Evolutionary conservation across 495 filamentous ascomycete species (phyloP), one percentile per base, ranked within the genome.

Genomic region (Cetradonia linearis): DNA sequence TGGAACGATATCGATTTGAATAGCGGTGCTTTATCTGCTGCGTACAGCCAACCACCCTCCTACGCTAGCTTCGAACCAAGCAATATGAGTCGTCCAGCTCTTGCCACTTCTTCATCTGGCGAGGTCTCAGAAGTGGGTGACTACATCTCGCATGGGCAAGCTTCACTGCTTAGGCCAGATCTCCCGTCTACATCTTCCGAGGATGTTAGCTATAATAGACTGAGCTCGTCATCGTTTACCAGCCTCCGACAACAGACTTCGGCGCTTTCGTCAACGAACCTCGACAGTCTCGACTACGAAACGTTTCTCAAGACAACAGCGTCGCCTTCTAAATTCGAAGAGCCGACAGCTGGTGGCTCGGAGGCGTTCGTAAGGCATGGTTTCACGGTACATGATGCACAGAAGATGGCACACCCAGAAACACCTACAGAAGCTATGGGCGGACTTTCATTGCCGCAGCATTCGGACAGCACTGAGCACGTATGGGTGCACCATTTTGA

Each of bases 91-190:
- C 77, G 77, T 52, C 74, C 80, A 52, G 81, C 78, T 7, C 73
- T 83, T 59, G 70, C 80, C 8, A 85, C 85, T 2, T 88, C 86
- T 4, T 89, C 84, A 10, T 89, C 86, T 2, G 86, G 86, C 34
- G 86, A 89, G 62, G 81, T 86, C 33, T 89, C 86, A 16, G 86
- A 89, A 70, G 81, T 81, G 16, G 86, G 87, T 56, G 87, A 91
- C 53, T 77, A 78, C 65, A 66, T 74, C 49, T 70, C 77, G n/a
- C 62, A 59, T n/a, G 49, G 50, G 30, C 61, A 20, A 42, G 53
- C 47, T 20, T 42, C 55, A 44, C 27, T 40, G 18, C 55, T 62
- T 18, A 49, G 63, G 30, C 63, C 59, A 3, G 55, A 57, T 1
- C 37, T 62, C 13, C 40, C 63, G 16, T 58, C 59, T 46, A 50